Percentiles rank a stretch among this genome's conserved stretches.
phyloP scores from a whole-genome alignment of 2,329 filamentous ascomycete species.

The Onygenales sp. region DNA sequence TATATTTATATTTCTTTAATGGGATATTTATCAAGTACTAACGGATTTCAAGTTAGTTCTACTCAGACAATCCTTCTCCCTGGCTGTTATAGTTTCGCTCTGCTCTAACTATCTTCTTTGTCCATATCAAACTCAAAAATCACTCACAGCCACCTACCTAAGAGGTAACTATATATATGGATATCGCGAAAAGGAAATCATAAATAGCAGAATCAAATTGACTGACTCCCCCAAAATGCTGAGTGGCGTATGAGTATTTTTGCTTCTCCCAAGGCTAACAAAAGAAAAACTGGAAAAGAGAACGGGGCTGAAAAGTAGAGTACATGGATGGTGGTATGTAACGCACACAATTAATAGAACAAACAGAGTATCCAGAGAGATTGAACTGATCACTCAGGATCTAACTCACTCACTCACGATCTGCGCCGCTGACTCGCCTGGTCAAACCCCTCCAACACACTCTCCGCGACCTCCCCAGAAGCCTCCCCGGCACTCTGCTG shows the following conservation, averaged over 20 bases:
- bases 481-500: slow-evolving; percentile 9
- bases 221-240: slow-evolving; percentile 1
- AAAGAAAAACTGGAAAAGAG: background rate
- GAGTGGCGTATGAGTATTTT: background rate
- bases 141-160: too few species aligned
- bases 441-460: slow-evolving; percentile 42
- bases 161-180: background rate
- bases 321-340: background rate
- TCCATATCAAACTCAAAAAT: too few species aligned
- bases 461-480: slow-evolving; percentile 32
- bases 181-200: background rate
- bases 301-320: background rate
- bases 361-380: background rate
- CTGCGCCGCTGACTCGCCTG: slow-evolving; percentile 25
- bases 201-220: background rate
- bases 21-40: too few species aligned
- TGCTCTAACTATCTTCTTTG: too few species aligned
- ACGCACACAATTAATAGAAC: background rate
- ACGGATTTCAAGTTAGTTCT: too few species aligned
- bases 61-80: too few species aligned
- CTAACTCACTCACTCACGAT: slow-evolving; percentile 8
- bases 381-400: background rate
- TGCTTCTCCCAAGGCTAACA: background rate
- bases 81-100: too few species aligned
- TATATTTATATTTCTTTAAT: too few species aligned